phyloP scores from a whole-genome alignment of 139 green algal genomes.

The Micromonas commoda region DNA sequence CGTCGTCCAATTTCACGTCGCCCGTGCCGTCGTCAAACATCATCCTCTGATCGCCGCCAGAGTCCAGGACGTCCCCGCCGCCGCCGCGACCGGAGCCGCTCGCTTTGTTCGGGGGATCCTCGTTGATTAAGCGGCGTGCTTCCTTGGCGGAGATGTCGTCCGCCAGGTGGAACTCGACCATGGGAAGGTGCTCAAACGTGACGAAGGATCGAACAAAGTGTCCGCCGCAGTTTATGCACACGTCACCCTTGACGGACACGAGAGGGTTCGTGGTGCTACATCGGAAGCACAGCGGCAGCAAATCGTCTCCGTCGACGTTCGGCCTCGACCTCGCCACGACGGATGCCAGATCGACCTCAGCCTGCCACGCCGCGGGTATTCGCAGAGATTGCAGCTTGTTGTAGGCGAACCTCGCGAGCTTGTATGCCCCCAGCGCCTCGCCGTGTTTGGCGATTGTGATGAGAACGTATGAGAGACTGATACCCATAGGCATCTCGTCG shows the following conservation, averaged over 20 bases:
- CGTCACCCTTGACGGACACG: constrained; percentile 54
- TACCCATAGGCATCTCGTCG: constrained; percentile 32
- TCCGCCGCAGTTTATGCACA: constrained; percentile 62
- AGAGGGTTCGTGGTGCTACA: constrained; percentile 62
- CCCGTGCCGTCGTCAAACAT: constrained; percentile 39
- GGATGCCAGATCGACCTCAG: constrained; percentile 54
- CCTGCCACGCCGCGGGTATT: constrained; percentile 48
- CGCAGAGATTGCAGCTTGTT: constrained; percentile 58
- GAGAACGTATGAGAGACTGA: constrained; percentile 48
- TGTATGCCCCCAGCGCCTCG: constrained; percentile 59
- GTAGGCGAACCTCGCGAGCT: constrained; percentile 68
- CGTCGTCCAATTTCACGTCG: constrained; percentile 46
- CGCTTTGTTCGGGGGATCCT: constrained; percentile 9
- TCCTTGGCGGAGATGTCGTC: constrained; percentile 54
- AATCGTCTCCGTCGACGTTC: constrained; percentile 58
- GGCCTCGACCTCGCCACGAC: constrained; percentile 45
- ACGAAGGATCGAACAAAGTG: constrained; percentile 66
- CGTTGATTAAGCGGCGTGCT: constrained; percentile 34
- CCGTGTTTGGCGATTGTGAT: constrained; percentile 53
- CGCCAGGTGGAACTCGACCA: constrained; percentile 72
- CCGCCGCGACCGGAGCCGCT: too few species aligned
- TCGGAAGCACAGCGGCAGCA: constrained; percentile 68
- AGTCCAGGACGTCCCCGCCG: too few species aligned
- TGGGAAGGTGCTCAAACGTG: constrained; percentile 73
- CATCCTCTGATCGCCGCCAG: constrained; percentile 18